Base-by-base conservation (phyloP, 116 monocot species). In the Phalaenopsis hybrid region DNA sequence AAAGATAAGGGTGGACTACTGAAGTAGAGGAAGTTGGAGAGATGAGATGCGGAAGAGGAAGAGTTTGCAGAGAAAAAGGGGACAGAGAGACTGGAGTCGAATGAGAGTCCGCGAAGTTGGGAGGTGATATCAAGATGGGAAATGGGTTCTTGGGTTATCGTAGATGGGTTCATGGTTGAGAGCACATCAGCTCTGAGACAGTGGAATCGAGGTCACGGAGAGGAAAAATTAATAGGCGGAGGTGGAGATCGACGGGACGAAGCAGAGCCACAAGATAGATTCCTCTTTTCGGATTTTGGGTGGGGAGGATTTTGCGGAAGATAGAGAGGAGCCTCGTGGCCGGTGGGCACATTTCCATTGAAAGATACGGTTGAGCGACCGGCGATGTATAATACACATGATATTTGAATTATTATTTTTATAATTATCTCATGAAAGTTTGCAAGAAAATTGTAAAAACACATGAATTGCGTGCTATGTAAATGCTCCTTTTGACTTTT, bases 61-160 rank as follows among this genome's bases (percentile, higher is more conserved):
- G 79, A 49, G 34, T 31, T 43, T 6, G 21, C 43, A 41, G 75
- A 45, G 82, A 82, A 44, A 65, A 65, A 77, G 21, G 59, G 51
- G 52, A 57, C 46, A 8, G 44, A 10, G 44, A 75, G 45, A 46
- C n/a, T 0, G 75, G 75, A 46, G 46, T 45, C 4, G 75, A 75
- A 20, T 6, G 75, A 10, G 45, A 45, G 57, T 17, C 17, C 8
- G n/a, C 15, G 74, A 55, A 81, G 52, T 37, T 33, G 81, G 49
- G 69, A 52, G 69, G 20, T 18, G 55, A 73, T 31, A 25, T 52
- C 51, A 37, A 15, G 77, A 58, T 41, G 51, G 17, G 57, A 43
- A 61, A 79, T 73, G 50, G 83, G 57, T 73, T 83, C 83, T 57
- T 57, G 79, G 70, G 23, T 79, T 78, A 83, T 83, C 52, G 83